Percentiles rank a stretch among this genome's conserved stretches.
Evolutionary conservation across 176 grass and related monocot genomes (phyloP).

Genomic region (Juncus inflexus): DNA sequence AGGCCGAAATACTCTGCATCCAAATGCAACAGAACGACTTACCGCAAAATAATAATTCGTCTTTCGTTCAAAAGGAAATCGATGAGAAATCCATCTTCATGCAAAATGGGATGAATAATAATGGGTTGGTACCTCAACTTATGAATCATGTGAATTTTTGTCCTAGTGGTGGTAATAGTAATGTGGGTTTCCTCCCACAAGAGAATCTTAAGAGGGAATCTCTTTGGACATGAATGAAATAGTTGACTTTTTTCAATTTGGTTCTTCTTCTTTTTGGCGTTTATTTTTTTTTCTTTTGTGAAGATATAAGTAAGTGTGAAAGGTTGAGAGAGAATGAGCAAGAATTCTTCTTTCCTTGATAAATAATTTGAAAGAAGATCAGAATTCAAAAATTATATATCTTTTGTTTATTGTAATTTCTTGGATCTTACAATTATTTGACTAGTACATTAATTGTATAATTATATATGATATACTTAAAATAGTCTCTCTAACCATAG

Average conservation of each 20-base stretch:
- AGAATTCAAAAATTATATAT: background rate
- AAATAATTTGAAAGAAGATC: constrained; percentile 24
- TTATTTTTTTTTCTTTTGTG: background rate
- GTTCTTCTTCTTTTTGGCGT: background rate
- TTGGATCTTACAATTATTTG: background rate
- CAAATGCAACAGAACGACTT: constrained; percentile 36
- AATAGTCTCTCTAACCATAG: too few relatives aligned
- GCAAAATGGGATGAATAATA: constrained; percentile 29
- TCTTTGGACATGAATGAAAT: constrained; percentile 28
- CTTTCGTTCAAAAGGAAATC: constrained; percentile 16
- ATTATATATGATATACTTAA: too few relatives aligned
- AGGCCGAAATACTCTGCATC: constrained; percentile 52
- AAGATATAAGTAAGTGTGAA: constrained; percentile 4
- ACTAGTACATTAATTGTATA: background rate
- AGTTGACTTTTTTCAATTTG: background rate
- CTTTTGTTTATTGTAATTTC: constrained; percentile 1
- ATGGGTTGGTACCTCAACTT: constrained; percentile 12
- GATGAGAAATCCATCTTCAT: constrained; percentile 18
- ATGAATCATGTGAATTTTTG: constrained; percentile 24
- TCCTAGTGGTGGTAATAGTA: background rate
- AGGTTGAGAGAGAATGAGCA: constrained; percentile 9
- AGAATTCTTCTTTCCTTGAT: constrained; percentile 7
- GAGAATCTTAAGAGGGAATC: constrained; percentile 31
- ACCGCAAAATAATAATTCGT: background rate
- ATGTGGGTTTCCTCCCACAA: constrained; percentile 19